Base-by-base conservation (phyloP, 352 stramenopile genomes). In the Globisporangium echinulatum region DNA sequence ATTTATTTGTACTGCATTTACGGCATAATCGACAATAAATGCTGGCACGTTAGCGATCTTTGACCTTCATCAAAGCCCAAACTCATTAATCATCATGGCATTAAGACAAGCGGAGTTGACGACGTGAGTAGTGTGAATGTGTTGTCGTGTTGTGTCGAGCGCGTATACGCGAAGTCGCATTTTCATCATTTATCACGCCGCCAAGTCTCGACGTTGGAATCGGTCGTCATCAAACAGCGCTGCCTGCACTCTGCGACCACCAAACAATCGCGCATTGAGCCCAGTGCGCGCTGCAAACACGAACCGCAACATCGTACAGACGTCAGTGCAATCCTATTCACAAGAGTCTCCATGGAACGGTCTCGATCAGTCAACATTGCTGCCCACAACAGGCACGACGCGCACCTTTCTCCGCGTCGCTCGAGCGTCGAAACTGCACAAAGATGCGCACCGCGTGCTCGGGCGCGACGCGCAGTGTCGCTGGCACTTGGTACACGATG, bases 401-500 rank as follows among this genome's bases (percentile, higher is more conserved):
- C 55, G 6, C 73, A 94, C 80, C 84, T 86, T 90, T 91, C 9
- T 86, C 77, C 7, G 90, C 88, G 58, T 92, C 80, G 42, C 54
- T 52, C 49, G 79, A 66, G 10, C 76, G 66, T 37, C 74, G 65
- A 62, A 97, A 97, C 60, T 94, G 69, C 47, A 97, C 88, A 61
- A 97, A 97, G 47, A 93, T 96, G 9, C 87, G 83, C 7, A 97
- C 87, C 8, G 77, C 78, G 74, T 96, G 79, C 67, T 95, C 80
- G 0, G 76, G 59, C 6, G 57, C 11, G 4, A 84, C 71, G 10
- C 63, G 70, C 37, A 13, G 5, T 9, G 46, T 33, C n/a, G 67
- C 71, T 13, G 56, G 72, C 33, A 84, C 59, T 70, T 97, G 85
- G 56, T 82, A 82, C 17, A 96, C 75, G 13, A 94, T 17, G 57